These are phyloP conservation scores for Calonectria pseudoreteaudii DNA, from an alignment of 2,329 filamentous ascomycete genomes.

Conservation along the genomic window DNA sequence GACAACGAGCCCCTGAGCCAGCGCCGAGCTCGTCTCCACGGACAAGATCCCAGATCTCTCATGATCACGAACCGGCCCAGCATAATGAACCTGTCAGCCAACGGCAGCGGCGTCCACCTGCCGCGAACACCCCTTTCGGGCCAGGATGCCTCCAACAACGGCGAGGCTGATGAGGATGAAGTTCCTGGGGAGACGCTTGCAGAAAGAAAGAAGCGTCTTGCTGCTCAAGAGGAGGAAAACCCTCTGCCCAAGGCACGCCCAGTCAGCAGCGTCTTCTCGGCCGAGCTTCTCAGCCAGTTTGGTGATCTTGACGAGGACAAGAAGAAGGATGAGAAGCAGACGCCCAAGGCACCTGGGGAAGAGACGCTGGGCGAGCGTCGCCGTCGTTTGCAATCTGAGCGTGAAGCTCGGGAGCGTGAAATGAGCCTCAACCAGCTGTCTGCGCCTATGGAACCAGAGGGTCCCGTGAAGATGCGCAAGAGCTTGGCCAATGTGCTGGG, in stretches of 20 bases:
- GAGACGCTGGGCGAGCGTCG: conserved; percentile 85
- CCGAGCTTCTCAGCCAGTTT: conserved; percentile 76
- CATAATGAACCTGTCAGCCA: conserved; percentile 55
- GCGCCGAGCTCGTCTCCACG: conserved; percentile 80
- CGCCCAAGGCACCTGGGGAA: conserved; percentile 62
- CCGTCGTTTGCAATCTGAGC: conserved; percentile 76
- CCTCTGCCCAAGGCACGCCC: conserved; percentile 65
- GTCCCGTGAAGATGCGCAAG: conserved; percentile 48
- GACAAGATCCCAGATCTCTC: conserved; percentile 63
- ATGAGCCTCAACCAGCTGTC: conserved; percentile 54
- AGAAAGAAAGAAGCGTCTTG: conserved; percentile 74
- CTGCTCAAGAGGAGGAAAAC: conserved; percentile 63
- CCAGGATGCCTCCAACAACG: conserved; percentile 40
- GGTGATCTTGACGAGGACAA: conserved; percentile 61
- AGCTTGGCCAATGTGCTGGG: conserved; percentile 71
- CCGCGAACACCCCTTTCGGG: conserved; percentile 29
- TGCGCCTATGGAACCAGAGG: conserved; percentile 25
- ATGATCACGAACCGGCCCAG: conserved; percentile 53
- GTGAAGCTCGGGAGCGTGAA: conserved; percentile 71
- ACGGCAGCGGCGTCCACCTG: conserved; percentile 34
- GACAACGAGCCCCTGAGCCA: conserved; percentile 90
- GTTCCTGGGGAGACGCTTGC: conserved; percentile 73
- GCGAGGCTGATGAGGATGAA: conserved; percentile 60
- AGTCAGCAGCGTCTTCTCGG: conserved; percentile 74
- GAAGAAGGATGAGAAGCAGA: conserved; percentile 58